Evolutionary conservation across 176 grass and related monocot genomes (phyloP), one percentile per base, ranked within the genome.

Genomic region (Pharus latifolius): DNA sequence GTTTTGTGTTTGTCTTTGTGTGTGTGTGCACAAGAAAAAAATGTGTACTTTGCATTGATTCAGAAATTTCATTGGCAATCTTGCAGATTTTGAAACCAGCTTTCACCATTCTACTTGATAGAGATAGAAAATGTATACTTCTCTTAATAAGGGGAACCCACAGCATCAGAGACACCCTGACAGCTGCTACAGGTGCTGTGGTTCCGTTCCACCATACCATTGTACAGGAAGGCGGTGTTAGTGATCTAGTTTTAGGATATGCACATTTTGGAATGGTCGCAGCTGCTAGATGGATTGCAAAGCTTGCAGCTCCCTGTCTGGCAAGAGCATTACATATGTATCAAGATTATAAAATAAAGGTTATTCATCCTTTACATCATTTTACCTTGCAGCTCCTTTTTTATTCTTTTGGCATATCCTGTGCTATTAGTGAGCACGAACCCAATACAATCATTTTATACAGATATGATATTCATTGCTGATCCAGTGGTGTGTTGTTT

Each of bases 191-290:
- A 55, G 94, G 89, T 81, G 94, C 94, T 59, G 80, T 98, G 16
- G 94, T 98, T 57, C 94, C 94, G 25, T 98, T 98, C 62, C 94
- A 98, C 76, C 94, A 98, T 77, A 93, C 94, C 14, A 78, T 98
- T 65, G 63, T 98, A 82, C 74, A 80, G 74, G 86, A 93, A 88
- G 83, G 90, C 74, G 94, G 94, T 55, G 72, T 98, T 73, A 90
- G 89, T 1, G 89, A 98, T 72, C 78, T 98, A 79, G 72, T 98
- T 85, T 80, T 98, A 76, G 94, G 94, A 17, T 98, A 98, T 87
- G 94, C 94, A n/a, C 94, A 98, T 69, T 98, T 84, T 72, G 94
- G 94, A 59, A 98, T 98, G 94, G 94, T 98, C 78, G 94, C 94
- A 29, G 94, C 89, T 58, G 94, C 89, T 80, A 86, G 94, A 53